A percentile compares a stretch with the other conserved stretches of the same genome.
These are phyloP conservation scores for Dactylellina sp. DNA, from an alignment of 2,329 filamentous ascomycete genomes.

Conservation along the genomic window DNA sequence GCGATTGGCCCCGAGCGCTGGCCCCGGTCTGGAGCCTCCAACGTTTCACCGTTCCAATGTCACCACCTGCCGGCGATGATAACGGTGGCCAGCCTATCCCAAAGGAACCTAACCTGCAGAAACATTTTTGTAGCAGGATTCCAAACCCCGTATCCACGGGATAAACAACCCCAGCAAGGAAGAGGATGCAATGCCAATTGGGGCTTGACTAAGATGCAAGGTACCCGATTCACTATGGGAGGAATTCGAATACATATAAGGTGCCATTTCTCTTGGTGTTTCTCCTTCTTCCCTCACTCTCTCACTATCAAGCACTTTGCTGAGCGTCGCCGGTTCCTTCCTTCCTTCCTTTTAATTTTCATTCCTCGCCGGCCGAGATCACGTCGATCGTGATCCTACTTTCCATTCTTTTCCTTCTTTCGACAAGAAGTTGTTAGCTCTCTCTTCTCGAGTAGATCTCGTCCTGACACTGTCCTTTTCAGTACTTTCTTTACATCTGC, in stretches of 20 bases:
- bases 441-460: slow-evolving; percentile 55
- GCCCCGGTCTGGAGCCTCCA: slow-evolving; percentile 35
- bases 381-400: slow-evolving; percentile 55
- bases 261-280: slow-evolving; percentile 47
- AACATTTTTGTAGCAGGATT: slow-evolving; percentile 48
- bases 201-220: slow-evolving; percentile 23
- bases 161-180: slow-evolving; percentile 53
- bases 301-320: slow-evolving; percentile 44
- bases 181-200: slow-evolving; percentile 31
- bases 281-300: slow-evolving; percentile 26
- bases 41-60: slow-evolving; percentile 44
- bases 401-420: slow-evolving; percentile 57
- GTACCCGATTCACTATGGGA: slow-evolving; percentile 32
- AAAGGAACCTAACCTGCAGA: slow-evolving; percentile 19
- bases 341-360: slow-evolving; percentile 40
- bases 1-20: too few species aligned
- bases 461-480: slow-evolving; percentile 23
- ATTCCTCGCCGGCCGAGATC: slow-evolving; percentile 55
- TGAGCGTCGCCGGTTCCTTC: slow-evolving; percentile 43
- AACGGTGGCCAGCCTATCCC: slow-evolving; percentile 3
- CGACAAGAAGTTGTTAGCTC: slow-evolving; percentile 51
- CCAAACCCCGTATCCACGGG: slow-evolving; percentile 48
- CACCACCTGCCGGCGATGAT: slow-evolving; percentile 7
- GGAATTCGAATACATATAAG: slow-evolving; percentile 55
- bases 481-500: slow-evolving; percentile 8